A percentile compares a stretch with the other conserved stretches of the same genome.
Evolutionary conservation across 176 grass and related monocot species (phyloP).

Genomic region (Musa schizocarpa): DNA sequence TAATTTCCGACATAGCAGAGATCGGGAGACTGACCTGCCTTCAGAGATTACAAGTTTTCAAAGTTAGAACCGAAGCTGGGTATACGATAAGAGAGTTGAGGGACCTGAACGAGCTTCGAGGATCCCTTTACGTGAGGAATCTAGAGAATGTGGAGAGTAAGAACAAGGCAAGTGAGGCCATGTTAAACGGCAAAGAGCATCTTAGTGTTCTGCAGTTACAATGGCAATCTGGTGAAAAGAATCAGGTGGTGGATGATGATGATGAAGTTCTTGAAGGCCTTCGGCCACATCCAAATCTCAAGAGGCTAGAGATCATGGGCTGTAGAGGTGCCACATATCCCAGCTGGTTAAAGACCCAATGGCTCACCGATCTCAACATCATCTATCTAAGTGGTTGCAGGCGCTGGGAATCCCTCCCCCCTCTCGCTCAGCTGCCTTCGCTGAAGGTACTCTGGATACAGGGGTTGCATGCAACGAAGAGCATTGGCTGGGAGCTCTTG

Average conservation of each 20-base stretch:
- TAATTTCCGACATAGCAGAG: slow-evolving; percentile 7
- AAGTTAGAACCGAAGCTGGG: neutral
- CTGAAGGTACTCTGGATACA: slow-evolving; percentile 33
- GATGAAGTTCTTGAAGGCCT: slow-evolving; percentile 26
- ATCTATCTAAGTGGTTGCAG: slow-evolving; percentile 3
- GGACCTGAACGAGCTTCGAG: slow-evolving; percentile 19
- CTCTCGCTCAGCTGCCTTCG: slow-evolving; percentile 10
- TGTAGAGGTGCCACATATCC: slow-evolving; percentile 5
- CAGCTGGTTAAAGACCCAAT: slow-evolving; percentile 16
- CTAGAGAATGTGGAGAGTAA: slow-evolving; percentile 26
- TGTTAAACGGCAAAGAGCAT: slow-evolving; percentile 7
- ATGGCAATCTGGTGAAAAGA: neutral
- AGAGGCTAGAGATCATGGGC: slow-evolving; percentile 17
- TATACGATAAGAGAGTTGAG: slow-evolving; percentile 17
- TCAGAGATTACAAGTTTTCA: slow-evolving; percentile 20
- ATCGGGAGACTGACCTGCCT: slow-evolving; percentile 25
- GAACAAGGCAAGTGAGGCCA: slow-evolving; percentile 22
- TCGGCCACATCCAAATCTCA: slow-evolving; percentile 16
- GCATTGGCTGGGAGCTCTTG: slow-evolving; percentile 28
- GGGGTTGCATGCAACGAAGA: slow-evolving; percentile 22
- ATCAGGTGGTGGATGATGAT: neutral
- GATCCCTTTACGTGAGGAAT: neutral
- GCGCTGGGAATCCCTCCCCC: too few relatives aligned
- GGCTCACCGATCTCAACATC: slow-evolving; percentile 11
- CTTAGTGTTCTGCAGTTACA: slow-evolving; percentile 16